phyloP scores from a whole-genome alignment of 2,329 filamentous ascomycete genomes.

The Ascosphaera aggregata region DNA sequence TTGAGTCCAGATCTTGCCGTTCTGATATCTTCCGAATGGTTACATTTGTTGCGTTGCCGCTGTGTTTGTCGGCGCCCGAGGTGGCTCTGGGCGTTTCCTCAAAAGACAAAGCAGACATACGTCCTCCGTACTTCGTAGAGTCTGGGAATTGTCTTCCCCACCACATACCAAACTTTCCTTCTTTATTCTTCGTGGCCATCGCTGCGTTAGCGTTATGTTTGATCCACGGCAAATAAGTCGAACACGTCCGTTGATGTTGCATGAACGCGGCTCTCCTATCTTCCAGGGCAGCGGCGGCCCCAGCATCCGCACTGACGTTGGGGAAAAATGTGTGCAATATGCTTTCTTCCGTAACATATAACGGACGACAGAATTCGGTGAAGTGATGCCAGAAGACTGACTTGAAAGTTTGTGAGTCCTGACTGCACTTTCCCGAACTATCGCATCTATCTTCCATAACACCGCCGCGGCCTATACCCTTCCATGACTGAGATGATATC shows the following conservation, averaged over 20 bases:
- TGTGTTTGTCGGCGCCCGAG: background rate
- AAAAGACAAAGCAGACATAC: background rate
- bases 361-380: conserved; percentile 46
- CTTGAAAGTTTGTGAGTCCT: conserved; percentile 80
- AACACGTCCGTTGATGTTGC: conserved; percentile 38
- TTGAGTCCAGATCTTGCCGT: background rate
- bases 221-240: conserved; percentile 50
- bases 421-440: conserved; percentile 46
- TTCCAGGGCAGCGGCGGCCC: conserved; percentile 17
- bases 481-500: conserved; percentile 30
- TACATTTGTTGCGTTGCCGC: background rate
- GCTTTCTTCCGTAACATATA: conserved; percentile 27
- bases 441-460: conserved; percentile 75
- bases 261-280: conserved; percentile 21
- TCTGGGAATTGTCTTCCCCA: conserved; percentile 34
- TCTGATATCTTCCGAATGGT: background rate
- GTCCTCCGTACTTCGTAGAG: conserved; percentile 2
- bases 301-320: conserved; percentile 1
- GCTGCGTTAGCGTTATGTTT: conserved; percentile 54
- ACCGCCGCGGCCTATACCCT: conserved; percentile 53
- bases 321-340: conserved; percentile 19
- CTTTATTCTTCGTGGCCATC: conserved; percentile 38
- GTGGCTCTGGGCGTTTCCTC: background rate
- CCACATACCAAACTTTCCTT: conserved; percentile 66
- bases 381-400: conserved; percentile 88